Conservation (phyloP, 2,329 filamentous ascomycete genomes). For the Scedosporium boydii region DNA sequence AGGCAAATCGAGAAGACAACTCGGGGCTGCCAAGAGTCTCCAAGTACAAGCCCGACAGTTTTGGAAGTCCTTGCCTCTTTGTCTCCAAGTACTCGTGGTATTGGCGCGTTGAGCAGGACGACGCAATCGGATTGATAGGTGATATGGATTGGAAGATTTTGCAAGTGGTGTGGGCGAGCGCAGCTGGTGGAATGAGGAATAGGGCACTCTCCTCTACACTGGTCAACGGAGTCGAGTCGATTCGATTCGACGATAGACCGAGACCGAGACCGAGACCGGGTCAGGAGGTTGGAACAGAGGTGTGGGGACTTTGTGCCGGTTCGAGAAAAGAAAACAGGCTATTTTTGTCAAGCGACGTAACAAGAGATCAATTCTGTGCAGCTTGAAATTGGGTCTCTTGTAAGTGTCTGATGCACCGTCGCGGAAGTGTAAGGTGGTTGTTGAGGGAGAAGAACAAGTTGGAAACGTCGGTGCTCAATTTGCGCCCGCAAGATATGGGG, state of each 20-base stretch:
- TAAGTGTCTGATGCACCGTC: neutral
- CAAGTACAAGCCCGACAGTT: neutral
- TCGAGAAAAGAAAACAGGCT: neutral
- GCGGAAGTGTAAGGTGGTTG: neutral
- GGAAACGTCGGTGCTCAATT: slow-evolving; percentile 2
- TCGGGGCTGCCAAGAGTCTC: neutral
- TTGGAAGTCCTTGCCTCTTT: neutral
- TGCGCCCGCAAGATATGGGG: slow-evolving; percentile 9
- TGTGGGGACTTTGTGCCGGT: neutral
- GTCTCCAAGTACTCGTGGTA: neutral
- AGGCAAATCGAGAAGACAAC: neutral
- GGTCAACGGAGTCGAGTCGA: neutral
- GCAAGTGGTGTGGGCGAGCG: slow-evolving; percentile 2
- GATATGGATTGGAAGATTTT: neutral
- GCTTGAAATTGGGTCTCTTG: neutral
- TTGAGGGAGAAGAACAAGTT: neutral
- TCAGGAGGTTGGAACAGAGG: neutral
- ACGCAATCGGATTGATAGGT: neutral
- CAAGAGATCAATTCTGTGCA: neutral
- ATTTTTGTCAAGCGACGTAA: neutral
- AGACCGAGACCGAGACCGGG: neutral
- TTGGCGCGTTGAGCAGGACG: neutral
- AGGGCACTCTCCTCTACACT: neutral
- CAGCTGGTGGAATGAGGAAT: neutral
- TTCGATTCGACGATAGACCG: neutral